These are phyloP conservation scores for Oryza punctata DNA, from an alignment of 176 grass and related monocot genomes.

Conservation along the genomic window DNA sequence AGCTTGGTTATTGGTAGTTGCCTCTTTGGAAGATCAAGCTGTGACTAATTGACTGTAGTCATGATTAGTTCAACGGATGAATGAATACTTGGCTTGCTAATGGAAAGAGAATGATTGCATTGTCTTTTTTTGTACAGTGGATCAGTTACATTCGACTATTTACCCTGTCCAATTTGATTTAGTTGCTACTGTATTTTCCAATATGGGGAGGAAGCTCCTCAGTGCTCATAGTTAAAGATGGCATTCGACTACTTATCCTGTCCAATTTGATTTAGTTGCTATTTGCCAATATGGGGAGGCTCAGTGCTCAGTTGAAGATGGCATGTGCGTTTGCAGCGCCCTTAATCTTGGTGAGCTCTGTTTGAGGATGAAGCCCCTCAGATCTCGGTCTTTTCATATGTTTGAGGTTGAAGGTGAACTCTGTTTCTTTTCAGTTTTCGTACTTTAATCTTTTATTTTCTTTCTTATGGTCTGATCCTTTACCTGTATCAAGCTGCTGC, in stretches of 20 bases:
- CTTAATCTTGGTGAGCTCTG: neutral
- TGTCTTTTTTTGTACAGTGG: neutral
- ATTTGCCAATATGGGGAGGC: neutral
- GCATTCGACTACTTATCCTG: neutral
- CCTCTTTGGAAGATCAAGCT: neutral
- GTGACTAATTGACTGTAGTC: neutral
- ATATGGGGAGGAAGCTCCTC: neutral
- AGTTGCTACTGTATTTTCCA: neutral
- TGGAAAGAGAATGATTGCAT: neutral
- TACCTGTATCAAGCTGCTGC: neutral
- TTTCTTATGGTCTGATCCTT: neutral
- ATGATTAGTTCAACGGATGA: neutral
- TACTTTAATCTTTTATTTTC: neutral
- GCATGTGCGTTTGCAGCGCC: neutral
- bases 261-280: neutral
- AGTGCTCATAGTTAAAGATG: neutral
- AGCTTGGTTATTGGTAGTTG: slow-evolving; percentile 43
- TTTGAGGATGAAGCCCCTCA: neutral
- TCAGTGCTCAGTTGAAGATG: neutral
- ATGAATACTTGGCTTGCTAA: neutral
- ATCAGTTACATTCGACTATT: neutral
- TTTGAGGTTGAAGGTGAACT: neutral
- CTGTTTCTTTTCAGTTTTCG: neutral
- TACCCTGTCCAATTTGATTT: neutral
- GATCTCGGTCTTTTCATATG: neutral